Base-by-base conservation (phyloP, 2,329 filamentous ascomycete species). In the Aspergillus persii region DNA sequence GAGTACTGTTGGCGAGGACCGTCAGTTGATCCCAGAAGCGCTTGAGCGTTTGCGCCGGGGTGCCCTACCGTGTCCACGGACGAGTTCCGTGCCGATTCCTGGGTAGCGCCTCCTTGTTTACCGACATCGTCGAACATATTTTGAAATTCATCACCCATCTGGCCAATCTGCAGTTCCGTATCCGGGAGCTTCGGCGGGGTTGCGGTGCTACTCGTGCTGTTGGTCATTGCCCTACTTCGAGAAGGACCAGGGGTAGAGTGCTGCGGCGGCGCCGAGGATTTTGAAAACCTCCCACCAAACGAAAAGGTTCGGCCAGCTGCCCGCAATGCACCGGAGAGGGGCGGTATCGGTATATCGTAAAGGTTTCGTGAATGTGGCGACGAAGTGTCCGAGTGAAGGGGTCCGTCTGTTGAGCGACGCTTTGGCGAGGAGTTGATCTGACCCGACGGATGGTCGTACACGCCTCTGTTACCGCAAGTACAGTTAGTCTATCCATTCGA, bases 351-450 rank as follows among this genome's bases (percentile, higher is more conserved):
- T 47, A 79, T 73, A 61, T 76, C 76, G 55, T 78, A 74, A 26
- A 74, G 67, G 59, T 71, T 75, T 71, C 71, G 74, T 47, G 70
- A 71, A 58, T 72, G 71, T 53, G 71, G 71, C 66, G 70, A 68
- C 58, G 69, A 75, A 54, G 67, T 69, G 71, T 74, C 71, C 23
- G 77, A 72, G 61, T 78, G 74, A 49, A 74, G 67, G 9, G 71
- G 72, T 7, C 74, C 68, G 62, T 84, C 83, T 11, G 82, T 75
- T n/a, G 81, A 84, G 23, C 81, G 84, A 41, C 83, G 83, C 7
- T 83, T 84, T 6, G 83, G 81, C 31, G 81, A 81, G 30, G 81
- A 84, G 69, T 81, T 84, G 62, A 81, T 77, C 50, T 81, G 80
- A 48, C 79, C 79, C 46, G 82, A 84, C 33, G 79, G 78, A 63